phyloP scores from a whole-genome alignment of 192 early-diverging fungal species.

The Oehlia diaphana region DNA sequence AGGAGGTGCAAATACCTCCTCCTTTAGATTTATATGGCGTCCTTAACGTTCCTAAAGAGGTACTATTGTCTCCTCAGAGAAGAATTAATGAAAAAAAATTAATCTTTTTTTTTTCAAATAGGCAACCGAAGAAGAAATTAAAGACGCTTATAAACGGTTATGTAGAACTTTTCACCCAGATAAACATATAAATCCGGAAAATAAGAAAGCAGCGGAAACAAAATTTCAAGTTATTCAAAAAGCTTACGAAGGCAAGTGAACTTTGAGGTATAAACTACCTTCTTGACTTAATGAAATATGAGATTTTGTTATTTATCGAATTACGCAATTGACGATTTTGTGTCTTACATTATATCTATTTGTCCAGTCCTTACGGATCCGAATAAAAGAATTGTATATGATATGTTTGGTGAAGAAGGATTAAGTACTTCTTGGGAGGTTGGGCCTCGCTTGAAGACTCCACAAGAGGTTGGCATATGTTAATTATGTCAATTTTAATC shows the following conservation, averaged over 20 bases:
- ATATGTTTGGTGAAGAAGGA: conserved; percentile 91
- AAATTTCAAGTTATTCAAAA: conserved; percentile 77
- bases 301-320: background rate
- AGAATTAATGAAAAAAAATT: too few relatives aligned
- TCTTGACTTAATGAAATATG: background rate
- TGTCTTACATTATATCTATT: conserved; percentile 19
- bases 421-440: conserved; percentile 61
- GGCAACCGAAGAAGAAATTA: conserved; percentile 68
- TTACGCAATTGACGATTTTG: background rate
- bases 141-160: conserved; percentile 71
- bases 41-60: conserved; percentile 66
- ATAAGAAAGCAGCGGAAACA: conserved; percentile 64
- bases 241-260: conserved; percentile 65
- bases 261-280: background rate
- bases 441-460: conserved; percentile 66
- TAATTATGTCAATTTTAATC: background rate
- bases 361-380: conserved; percentile 73
- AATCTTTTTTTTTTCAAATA: conserved; percentile 12
- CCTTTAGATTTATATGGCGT: conserved; percentile 63
- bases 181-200: conserved; percentile 62
- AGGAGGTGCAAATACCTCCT: conserved; percentile 34
- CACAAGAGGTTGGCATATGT: conserved; percentile 52
- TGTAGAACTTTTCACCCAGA: conserved; percentile 82
- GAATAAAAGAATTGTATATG: conserved; percentile 81
- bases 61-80: conserved; percentile 7